Evolutionary conservation across 2,329 filamentous ascomycete genomes (phyloP), one percentile per base, ranked within the genome.

Genomic region (Botryotinia narcissicola): DNA sequence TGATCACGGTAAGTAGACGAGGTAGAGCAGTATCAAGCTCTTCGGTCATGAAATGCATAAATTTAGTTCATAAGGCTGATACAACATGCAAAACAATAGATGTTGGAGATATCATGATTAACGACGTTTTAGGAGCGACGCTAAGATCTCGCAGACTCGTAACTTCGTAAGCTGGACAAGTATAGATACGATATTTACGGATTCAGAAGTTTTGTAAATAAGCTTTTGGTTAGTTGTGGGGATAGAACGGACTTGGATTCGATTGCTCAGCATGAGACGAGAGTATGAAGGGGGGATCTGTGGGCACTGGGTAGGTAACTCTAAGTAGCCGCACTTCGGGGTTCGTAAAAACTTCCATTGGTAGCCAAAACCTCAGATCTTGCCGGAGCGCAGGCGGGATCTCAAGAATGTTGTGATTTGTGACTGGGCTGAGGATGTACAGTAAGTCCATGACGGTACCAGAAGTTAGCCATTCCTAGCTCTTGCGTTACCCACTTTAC

Each of bases 391-490:
- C 48, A 37, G 48, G 66, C 48, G 66, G 66, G 48, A 69, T 72
- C 60, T 72, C 29, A 48, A 69, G 40, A 59, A 40, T 69, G 71
- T 22, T 51, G 71, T 72, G 62, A 35, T 67, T 59, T 72, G 61
- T 63, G 69, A 60, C 42, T n/a, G 59, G 71, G 63, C 71, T 69
- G 51, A 67, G 29, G 61, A 51, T 72, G 71, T 51, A 68, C 70
- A 57, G 40, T n/a, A 60, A 18, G 51, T 57, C n/a, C 51, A 70
- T 59, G 48, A 70, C n/a, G 69, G 59, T 63, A 71, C 46, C 64
- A 68, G 22, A 54, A 37, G 35, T 57, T 18, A 25, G 25, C 48
- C 66, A 32, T 57, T 69, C 29, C 10, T 44, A 37, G 22, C 42
- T 69, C 35, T 69, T 57, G 48, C 20, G 35, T 32, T 42, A 57